These are phyloP conservation scores for Pleurotus sapidus DNA, from an alignment of 768 basidiomycete genomes.

Conservation along the genomic window DNA sequence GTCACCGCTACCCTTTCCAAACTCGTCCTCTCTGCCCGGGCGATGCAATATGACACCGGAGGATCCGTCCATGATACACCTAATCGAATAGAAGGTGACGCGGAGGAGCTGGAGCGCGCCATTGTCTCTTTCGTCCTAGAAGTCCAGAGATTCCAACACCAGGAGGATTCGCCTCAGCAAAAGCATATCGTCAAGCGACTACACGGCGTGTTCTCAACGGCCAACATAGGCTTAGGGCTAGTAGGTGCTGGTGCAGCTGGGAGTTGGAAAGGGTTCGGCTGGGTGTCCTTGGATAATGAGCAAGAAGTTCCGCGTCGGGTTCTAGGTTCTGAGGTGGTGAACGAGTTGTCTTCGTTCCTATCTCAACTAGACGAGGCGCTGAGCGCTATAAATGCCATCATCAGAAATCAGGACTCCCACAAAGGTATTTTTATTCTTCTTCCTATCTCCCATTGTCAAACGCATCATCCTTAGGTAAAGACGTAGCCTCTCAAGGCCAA, in stretches of 20 bases:
- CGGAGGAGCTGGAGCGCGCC: conserved; percentile 72
- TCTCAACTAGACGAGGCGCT: conserved; percentile 51
- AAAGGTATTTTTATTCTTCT: conserved; percentile 30
- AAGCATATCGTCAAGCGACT: conserved; percentile 37
- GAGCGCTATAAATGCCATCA: conserved; percentile 30
- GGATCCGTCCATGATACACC: conserved; percentile 59
- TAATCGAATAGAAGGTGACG: conserved; percentile 71
- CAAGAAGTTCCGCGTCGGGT: conserved; percentile 43
- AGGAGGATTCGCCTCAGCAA: conserved; percentile 29
- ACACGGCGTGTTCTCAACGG: conserved; percentile 56
- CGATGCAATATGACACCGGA: conserved; percentile 79
- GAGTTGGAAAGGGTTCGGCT: conserved; percentile 85
- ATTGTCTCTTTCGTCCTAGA: conserved; percentile 66
- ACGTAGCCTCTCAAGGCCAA: conserved; percentile 41
- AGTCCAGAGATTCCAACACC: conserved; percentile 57
- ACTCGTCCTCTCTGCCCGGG: conserved; percentile 87
- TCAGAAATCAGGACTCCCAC: conserved; percentile 28
- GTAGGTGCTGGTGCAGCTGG: conserved; percentile 77
- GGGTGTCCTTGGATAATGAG: conserved; percentile 55
- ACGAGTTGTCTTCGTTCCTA: conserved; percentile 48
- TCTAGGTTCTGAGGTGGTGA: conserved; percentile 49
- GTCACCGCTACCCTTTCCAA: conserved; percentile 89
- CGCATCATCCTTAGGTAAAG: conserved; percentile 29
- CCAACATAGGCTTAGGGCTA: conserved; percentile 72
- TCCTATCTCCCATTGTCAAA: not conserved